These are phyloP conservation scores for Beta lomatogona DNA, from an alignment of 179 eudicot species.

Conservation along the genomic window DNA sequence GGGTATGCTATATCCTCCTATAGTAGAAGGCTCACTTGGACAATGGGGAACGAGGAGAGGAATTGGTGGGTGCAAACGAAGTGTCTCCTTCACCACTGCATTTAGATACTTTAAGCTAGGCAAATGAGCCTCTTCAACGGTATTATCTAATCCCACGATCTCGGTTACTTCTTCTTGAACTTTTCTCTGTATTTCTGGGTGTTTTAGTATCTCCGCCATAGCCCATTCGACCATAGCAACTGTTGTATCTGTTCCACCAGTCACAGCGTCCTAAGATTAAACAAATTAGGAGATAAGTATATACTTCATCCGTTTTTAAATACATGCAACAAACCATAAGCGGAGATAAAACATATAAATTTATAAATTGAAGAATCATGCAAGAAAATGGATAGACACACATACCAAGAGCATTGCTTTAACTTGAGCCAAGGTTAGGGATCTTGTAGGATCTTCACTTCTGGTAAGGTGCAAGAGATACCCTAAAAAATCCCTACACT, in stretches of 20 bases:
- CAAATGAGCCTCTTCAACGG: constrained; percentile 50
- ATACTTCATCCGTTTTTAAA: not conserved
- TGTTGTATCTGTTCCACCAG: constrained; percentile 59
- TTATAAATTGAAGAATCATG: not conserved
- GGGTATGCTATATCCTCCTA: constrained; percentile 22
- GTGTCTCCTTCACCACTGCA: constrained; percentile 47
- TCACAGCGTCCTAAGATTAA: constrained; percentile 1
- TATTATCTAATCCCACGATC: constrained; percentile 23
- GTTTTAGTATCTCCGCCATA: constrained; percentile 46
- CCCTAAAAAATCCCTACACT: constrained; percentile 2
- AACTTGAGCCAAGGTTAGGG: constrained; percentile 6
- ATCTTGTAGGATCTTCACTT: constrained; percentile 11
- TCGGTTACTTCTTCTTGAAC: constrained; percentile 31
- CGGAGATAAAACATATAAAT: too few species aligned
- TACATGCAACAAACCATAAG: too few species aligned
- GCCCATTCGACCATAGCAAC: constrained; percentile 47
- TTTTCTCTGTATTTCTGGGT: constrained; percentile 38
- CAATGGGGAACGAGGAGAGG: constrained; percentile 19
- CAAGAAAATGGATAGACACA: not conserved
- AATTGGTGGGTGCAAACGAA: constrained; percentile 45
- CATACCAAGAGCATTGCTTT: constrained; percentile 14
- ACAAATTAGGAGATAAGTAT: not conserved
- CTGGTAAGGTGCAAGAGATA: constrained; percentile 14
- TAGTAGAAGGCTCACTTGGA: constrained; percentile 1
- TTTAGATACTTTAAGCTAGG: constrained; percentile 38